phyloP scores from a whole-genome alignment of 805 yeast genomes.

The Yamadazyma olivae region DNA sequence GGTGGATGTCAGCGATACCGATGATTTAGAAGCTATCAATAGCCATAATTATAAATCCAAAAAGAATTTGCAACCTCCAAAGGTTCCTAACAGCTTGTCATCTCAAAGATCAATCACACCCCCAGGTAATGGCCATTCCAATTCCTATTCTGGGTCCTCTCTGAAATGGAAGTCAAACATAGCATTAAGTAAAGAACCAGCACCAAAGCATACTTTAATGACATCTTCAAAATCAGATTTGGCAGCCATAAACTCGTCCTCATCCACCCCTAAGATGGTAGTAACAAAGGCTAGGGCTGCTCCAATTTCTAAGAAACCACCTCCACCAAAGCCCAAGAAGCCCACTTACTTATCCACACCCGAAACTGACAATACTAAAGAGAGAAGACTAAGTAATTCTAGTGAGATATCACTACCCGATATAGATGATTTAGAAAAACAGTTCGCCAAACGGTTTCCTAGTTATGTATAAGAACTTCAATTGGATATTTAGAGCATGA shows the following conservation, averaged over 20 bases:
- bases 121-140: neutral
- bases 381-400: slow-evolving; percentile 28
- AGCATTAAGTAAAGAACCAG: too few relatives aligned
- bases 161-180: too few relatives aligned
- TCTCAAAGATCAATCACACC: slow-evolving; percentile 12
- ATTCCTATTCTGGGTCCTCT: too few relatives aligned
- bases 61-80: slow-evolving; percentile 26
- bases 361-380: slow-evolving; percentile 11
- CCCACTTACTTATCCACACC: slow-evolving; percentile 51
- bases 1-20: slow-evolving; percentile 26
- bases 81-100: slow-evolving; percentile 30
- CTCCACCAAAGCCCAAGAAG: slow-evolving; percentile 66
- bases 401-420: slow-evolving; percentile 49
- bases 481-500: too few relatives aligned
- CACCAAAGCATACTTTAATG: too few relatives aligned
- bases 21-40: slow-evolving; percentile 33
- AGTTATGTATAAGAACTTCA: slow-evolving; percentile 54
- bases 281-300: neutral
- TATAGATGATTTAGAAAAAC: slow-evolving; percentile 56
- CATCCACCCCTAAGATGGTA: neutral
- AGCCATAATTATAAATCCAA: slow-evolving; percentile 8
- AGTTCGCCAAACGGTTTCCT: slow-evolving; percentile 59
- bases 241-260: neutral
- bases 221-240: neutral
- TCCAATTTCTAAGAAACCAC: slow-evolving; percentile 14